These are phyloP conservation scores for Trichophyton simii DNA, from an alignment of 2,329 filamentous ascomycete genomes.

Conservation along the genomic window DNA sequence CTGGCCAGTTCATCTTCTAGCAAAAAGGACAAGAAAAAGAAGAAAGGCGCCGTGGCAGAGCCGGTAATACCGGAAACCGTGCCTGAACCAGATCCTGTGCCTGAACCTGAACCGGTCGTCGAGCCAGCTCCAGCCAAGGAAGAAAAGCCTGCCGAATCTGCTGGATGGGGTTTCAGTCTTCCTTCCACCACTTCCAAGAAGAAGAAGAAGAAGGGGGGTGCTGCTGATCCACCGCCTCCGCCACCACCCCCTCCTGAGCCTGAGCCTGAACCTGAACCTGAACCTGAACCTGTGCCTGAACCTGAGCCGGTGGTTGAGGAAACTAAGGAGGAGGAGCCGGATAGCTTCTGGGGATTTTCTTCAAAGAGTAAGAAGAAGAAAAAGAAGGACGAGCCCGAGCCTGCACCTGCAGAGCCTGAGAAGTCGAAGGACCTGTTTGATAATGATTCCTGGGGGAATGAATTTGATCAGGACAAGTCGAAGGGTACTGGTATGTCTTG, in stretches of 20 bases:
- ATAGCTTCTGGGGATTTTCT: neutral
- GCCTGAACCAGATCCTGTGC: constrained; percentile 13
- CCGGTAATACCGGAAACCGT: neutral
- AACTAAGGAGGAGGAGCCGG: constrained; percentile 16
- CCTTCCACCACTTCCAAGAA: constrained; percentile 11
- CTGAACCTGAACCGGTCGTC: constrained; percentile 2
- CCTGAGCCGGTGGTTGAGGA: constrained; percentile 14
- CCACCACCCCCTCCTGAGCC: constrained; percentile 7
- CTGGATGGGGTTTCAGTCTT: neutral
- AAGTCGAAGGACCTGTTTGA: neutral
- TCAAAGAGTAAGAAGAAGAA: constrained; percentile 15
- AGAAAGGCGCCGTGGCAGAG: neutral
- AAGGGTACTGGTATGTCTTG: neutral
- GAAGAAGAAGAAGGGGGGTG: constrained; percentile 18
- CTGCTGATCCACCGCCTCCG: constrained; percentile 20
- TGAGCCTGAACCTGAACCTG: constrained; percentile 10
- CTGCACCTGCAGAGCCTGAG: neutral
- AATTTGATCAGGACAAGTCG: neutral
- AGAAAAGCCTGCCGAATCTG: constrained; percentile 9
- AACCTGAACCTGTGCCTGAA: constrained; percentile 1
- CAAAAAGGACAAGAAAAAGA: neutral
- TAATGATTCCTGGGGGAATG: neutral
- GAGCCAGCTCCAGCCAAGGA: constrained; percentile 11
- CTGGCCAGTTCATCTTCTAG: neutral
- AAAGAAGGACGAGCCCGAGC: constrained; percentile 15